Conservation (phyloP, 176 grass and related monocot genomes). For the Paspalum notatum region DNA sequence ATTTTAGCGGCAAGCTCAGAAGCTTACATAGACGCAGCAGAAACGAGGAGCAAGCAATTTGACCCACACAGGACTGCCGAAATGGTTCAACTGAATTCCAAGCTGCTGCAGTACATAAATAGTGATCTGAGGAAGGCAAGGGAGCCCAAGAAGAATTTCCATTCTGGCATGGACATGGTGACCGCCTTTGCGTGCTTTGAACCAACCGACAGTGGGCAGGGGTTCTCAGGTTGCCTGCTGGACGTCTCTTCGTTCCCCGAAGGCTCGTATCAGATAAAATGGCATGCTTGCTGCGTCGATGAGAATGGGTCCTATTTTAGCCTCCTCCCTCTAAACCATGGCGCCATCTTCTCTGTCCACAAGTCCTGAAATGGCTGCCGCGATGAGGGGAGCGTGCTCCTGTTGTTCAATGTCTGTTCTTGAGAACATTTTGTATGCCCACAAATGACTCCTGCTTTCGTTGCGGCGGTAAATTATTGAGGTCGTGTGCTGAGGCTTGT, state of each 20-base stretch:
- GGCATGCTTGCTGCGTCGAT: slow-evolving; percentile 67
- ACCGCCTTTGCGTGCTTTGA: slow-evolving; percentile 52
- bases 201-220: slow-evolving; percentile 51
- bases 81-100: slow-evolving; percentile 61
- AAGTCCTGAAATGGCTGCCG: slow-evolving; percentile 24
- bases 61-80: slow-evolving; percentile 17
- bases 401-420: background rate
- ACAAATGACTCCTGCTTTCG: background rate
- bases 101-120: slow-evolving; percentile 55
- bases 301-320: slow-evolving; percentile 54
- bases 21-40: slow-evolving; percentile 27
- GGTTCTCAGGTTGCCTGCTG: slow-evolving; percentile 67
- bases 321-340: slow-evolving; percentile 71
- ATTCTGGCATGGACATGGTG: slow-evolving; percentile 29
- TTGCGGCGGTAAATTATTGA: background rate
- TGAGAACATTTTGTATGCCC: background rate
- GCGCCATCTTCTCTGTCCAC: slow-evolving; percentile 48
- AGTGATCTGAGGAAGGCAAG: slow-evolving; percentile 18
- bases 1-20: slow-evolving; percentile 51
- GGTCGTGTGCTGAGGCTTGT: background rate
- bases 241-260: slow-evolving; percentile 64
- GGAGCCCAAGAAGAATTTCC: slow-evolving; percentile 3
- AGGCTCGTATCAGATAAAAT: slow-evolving; percentile 70
- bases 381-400: no score
- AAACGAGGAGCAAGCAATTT: slow-evolving; percentile 48